A percentile compares a stretch with the other conserved stretches of the same genome.
Evolutionary conservation across 495 filamentous ascomycete genomes (phyloP).

Genomic region (Daldinia concentrica): DNA sequence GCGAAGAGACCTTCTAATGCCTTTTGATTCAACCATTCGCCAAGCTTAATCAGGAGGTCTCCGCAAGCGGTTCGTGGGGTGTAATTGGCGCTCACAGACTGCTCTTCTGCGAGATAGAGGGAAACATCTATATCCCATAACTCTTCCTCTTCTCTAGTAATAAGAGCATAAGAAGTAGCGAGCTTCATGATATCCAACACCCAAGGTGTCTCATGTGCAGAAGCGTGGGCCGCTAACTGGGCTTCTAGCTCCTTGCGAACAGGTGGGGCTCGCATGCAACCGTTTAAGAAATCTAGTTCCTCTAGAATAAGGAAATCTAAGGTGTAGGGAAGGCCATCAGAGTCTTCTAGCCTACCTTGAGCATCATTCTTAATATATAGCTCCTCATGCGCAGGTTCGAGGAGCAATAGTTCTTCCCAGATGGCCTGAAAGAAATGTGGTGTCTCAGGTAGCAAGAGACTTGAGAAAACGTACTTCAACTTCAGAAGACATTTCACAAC

Average conservation of each 20-base stretch:
- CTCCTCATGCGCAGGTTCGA: slow-evolving; percentile 75
- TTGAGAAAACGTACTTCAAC: slow-evolving; percentile 83
- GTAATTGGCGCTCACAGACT: slow-evolving; percentile 94
- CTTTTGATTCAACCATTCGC: slow-evolving; percentile 80
- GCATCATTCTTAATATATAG: slow-evolving; percentile 86
- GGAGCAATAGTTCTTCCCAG: slow-evolving; percentile 82
- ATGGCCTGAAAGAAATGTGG: slow-evolving; percentile 80
- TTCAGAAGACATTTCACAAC: slow-evolving; percentile 93
- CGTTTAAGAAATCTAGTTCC: slow-evolving; percentile 91
- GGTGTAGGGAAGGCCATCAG: slow-evolving; percentile 90
- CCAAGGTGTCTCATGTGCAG: slow-evolving; percentile 72
- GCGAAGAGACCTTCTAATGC: slow-evolving; percentile 78
- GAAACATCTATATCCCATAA: slow-evolving; percentile 97
- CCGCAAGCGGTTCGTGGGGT: slow-evolving; percentile 91
- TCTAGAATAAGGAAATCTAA: slow-evolving; percentile 94
- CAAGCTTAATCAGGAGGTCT: slow-evolving; percentile 90
- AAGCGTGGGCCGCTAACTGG: slow-evolving; percentile 67
- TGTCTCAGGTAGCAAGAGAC: slow-evolving; percentile 81
- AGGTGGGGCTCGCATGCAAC: slow-evolving; percentile 80
- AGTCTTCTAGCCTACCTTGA: slow-evolving; percentile 88
- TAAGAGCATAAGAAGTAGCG: slow-evolving; percentile 86
- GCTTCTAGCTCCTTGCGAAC: slow-evolving; percentile 85
- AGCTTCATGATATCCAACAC: slow-evolving; percentile 83
- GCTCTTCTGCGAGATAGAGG: slow-evolving; percentile 93
- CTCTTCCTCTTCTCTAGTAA: slow-evolving; percentile 90